Evolutionary conservation across 495 filamentous ascomycete genomes (phyloP), one percentile per base, ranked within the genome.

Genomic region (Annulohypoxylon nitens): DNA sequence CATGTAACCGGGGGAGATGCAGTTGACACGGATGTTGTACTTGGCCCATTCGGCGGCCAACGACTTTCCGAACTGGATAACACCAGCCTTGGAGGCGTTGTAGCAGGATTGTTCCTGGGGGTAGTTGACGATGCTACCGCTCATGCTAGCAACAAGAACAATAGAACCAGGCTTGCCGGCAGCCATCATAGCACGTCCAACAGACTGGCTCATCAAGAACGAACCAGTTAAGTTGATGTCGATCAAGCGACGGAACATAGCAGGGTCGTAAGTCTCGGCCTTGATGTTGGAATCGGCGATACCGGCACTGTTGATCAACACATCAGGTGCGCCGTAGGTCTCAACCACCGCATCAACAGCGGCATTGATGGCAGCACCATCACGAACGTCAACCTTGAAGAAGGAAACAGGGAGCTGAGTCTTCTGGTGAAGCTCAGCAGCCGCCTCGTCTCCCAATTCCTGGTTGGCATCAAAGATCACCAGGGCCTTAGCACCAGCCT

Each of bases 221-320:
- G 91, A 90, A 69, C 91, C 91, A 10, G 86, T 92, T 43, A 93
- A 78, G 85, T 93, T 93, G 85, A 93, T 92, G 74, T 92, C 90
- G 73, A 94, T 90, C 11, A 93, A 84, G 69, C 87, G 87, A 60
- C 90, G 87, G 84, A 92, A 94, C 81, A 88, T 91, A 64, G 91
- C 91, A 3, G 83, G 79, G 78, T 86, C 84, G 76, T 86, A 86
- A 23, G 82, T 88, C 88, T 83, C 78, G 39, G 83, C 83, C 70
- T 82, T 80, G 79, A 87, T 85, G 79, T 85, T 86, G 79, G 83
- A 85, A 61, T 94, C 92, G 70, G 93, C 92, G 65, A 97, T 93
- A 73, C 94, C 93, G 34, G 93, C 94, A 61, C 92, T 92, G 81
- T 93, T 94, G 82, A 97, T 87, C 14, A 94, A 83, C 23, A 95